Evolutionary conservation across 345 rosid genomes (phyloP).

Genomic region (Eucalyptus cladocalyx): DNA sequence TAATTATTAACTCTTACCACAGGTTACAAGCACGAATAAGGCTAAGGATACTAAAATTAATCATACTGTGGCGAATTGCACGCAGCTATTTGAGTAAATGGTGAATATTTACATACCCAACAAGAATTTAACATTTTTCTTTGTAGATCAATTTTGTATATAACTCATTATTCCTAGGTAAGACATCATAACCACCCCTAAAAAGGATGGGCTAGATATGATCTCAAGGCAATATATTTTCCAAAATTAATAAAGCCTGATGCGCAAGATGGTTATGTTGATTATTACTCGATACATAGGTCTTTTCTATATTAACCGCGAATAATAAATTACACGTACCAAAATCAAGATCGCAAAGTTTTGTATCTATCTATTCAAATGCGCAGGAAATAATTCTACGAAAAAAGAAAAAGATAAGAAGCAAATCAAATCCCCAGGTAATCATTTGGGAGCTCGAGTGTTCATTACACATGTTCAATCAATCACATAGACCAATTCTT

Average conservation of each 20-base stretch:
- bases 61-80: neutral
- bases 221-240: neutral
- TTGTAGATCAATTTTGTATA: neutral
- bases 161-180: neutral
- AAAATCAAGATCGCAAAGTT: neutral
- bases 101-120: neutral
- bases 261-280: neutral
- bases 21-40: neutral
- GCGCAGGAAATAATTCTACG: neutral
- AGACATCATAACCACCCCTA: neutral
- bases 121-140: neutral
- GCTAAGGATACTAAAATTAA: neutral
- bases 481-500: neutral
- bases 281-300: neutral
- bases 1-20: neutral
- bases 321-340: neutral
- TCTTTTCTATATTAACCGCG: neutral
- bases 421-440: neutral
- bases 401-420: neutral
- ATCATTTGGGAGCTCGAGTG: neutral
- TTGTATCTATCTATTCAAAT: neutral
- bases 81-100: neutral
- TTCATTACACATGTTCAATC: neutral
- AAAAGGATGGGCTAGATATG: neutral
- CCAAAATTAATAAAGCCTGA: neutral